Percentiles rank a stretch among this genome's conserved stretches.
Conservation (phyloP, 768 basidiomycete genomes). For the Suillus plorans region DNA sequence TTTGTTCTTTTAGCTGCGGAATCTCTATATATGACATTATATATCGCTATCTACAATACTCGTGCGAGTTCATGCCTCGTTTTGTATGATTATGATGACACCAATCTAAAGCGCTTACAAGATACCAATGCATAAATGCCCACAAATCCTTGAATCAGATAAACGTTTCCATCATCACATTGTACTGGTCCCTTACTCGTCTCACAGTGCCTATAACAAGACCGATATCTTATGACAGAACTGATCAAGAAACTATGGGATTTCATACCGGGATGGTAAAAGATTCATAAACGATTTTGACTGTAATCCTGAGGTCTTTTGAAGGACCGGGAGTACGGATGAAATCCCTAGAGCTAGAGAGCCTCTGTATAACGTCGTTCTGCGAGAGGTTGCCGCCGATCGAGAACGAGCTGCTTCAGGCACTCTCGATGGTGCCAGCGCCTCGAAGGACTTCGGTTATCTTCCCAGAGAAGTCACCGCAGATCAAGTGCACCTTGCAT, state of each 20-base stretch:
- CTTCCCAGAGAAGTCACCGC: slow-evolving; percentile 67
- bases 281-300: neutral
- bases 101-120: neutral
- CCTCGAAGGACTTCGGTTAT: slow-evolving; percentile 60
- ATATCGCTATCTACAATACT: neutral
- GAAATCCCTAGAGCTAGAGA: slow-evolving; percentile 33
- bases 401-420: slow-evolving; percentile 39
- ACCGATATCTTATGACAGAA: neutral
- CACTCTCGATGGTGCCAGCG: slow-evolving; percentile 10
- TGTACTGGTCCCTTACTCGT: neutral
- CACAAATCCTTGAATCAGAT: neutral
- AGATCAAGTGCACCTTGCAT: slow-evolving; percentile 61
- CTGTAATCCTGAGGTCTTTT: neutral
- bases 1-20: neutral
- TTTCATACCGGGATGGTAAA: neutral
- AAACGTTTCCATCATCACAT: neutral
- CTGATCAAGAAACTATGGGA: neutral
- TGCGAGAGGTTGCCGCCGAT: slow-evolving; percentile 62
- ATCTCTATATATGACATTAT: neutral
- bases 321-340: neutral
- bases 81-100: neutral
- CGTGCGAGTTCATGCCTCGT: neutral
- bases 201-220: neutral
- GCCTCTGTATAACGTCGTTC: slow-evolving; percentile 73
- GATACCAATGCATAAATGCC: neutral